These are phyloP conservation scores for Xylaria intraflava DNA, from an alignment of 495 filamentous ascomycete species.

Conservation along the genomic window DNA sequence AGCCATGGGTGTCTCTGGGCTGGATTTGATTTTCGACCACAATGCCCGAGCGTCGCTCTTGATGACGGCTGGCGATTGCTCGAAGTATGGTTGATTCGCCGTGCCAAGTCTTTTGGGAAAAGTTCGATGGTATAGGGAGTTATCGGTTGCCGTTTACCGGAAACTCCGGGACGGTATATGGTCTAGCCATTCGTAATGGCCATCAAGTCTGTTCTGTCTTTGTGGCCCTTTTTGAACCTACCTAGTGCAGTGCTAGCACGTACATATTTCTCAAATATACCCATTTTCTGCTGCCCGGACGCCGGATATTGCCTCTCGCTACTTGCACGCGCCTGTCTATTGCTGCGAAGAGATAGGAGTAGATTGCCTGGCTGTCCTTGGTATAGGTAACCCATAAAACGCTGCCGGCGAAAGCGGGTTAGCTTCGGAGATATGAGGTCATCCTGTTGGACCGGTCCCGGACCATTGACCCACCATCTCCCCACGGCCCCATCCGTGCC, in stretches of 20 bases:
- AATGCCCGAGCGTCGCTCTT: background rate
- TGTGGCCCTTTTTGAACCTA: background rate
- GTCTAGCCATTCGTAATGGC: background rate
- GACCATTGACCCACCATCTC: background rate
- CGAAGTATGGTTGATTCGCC: background rate
- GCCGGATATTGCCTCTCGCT: too few relatives aligned
- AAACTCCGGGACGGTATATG: background rate
- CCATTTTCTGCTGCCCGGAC: background rate
- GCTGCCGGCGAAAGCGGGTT: background rate
- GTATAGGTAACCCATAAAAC: too few relatives aligned
- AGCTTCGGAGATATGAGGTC: background rate
- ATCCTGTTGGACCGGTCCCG: background rate
- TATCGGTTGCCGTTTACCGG: background rate
- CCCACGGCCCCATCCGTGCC: background rate
- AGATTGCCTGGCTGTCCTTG: too few relatives aligned
- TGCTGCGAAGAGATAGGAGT: too few relatives aligned
- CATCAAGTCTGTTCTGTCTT: background rate
- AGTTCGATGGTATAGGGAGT: slow-evolving; percentile 1
- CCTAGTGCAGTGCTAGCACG: background rate
- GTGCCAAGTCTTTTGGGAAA: background rate
- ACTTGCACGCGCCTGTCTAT: too few relatives aligned
- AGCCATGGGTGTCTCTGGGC: background rate
- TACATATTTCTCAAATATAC: slow-evolving; percentile 13
- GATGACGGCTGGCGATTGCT: background rate
- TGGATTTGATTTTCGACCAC: background rate